Percentiles rank a stretch among this genome's conserved stretches.
Conservation (phyloP, 75 land plant species). For the Pinus albicaulis region DNA sequence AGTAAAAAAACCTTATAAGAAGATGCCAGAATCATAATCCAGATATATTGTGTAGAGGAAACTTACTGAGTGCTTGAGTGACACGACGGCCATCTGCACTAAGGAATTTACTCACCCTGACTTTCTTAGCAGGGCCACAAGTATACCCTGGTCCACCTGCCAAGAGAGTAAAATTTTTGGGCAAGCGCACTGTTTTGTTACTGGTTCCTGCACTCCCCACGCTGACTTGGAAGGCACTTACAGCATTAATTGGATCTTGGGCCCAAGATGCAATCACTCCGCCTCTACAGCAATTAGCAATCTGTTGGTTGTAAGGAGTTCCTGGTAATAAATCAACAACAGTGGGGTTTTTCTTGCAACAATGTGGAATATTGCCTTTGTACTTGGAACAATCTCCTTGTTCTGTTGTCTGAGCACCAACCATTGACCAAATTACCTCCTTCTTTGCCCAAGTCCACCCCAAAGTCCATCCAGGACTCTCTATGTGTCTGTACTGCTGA, state of each 20-base stretch:
- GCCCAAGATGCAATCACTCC: constrained; percentile 50
- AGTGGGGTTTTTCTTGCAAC: constrained; percentile 45
- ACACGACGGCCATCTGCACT: constrained; percentile 46
- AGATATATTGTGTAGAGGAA: background rate
- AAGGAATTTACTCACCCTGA: constrained; percentile 31
- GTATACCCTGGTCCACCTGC: constrained; percentile 69
- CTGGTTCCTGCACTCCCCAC: constrained; percentile 58
- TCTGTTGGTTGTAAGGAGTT: constrained; percentile 45
- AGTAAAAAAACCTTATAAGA: background rate
- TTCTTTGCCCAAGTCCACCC: constrained; percentile 71
- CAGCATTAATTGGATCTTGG: constrained; percentile 51
- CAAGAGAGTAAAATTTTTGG: constrained; percentile 50
- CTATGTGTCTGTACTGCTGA: constrained; percentile 65
- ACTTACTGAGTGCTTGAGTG: constrained; percentile 65
- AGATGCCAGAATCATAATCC: background rate
- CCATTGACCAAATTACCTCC: constrained; percentile 73
- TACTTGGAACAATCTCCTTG: constrained; percentile 67
- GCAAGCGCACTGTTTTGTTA: constrained; percentile 52
- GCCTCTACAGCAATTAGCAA: constrained; percentile 70
- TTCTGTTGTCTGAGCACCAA: constrained; percentile 53
- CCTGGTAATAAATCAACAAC: constrained; percentile 60
- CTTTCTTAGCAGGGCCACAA: constrained; percentile 48
- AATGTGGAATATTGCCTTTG: constrained; percentile 45
- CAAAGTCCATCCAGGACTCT: constrained; percentile 61
- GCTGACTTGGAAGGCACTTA: constrained; percentile 41